Conservation (phyloP, 2,329 filamentous ascomycete species). For the Lachnellula cervina region DNA sequence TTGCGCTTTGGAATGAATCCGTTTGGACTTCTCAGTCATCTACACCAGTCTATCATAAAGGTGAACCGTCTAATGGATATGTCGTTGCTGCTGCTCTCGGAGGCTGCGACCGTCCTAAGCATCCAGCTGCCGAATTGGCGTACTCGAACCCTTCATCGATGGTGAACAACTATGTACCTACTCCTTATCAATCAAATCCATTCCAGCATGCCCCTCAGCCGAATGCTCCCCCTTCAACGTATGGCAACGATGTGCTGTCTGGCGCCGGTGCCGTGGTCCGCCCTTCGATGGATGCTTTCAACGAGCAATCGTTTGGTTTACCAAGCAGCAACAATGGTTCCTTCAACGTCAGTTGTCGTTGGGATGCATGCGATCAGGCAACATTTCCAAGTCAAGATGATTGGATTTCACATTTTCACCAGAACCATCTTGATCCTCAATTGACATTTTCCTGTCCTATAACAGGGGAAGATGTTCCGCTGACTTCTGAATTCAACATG, state of each 20-base stretch:
- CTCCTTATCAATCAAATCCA: slow-evolving; percentile 12
- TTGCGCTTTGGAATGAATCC: slow-evolving; percentile 7
- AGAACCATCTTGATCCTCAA: slow-evolving; percentile 28
- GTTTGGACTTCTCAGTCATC: slow-evolving; percentile 11
- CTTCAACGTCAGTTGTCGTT: slow-evolving; percentile 21
- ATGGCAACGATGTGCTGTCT: slow-evolving; percentile 5
- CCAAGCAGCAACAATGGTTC: background rate
- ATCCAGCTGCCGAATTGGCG: slow-evolving; percentile 7
- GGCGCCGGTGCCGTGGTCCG: slow-evolving; percentile 20
- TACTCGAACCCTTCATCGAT: slow-evolving; percentile 18
- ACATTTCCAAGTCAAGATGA: slow-evolving; percentile 19
- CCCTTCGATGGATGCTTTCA: slow-evolving; percentile 4
- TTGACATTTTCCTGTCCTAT: slow-evolving; percentile 27
- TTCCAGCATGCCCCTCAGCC: slow-evolving; percentile 10
- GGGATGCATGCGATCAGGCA: slow-evolving; percentile 24
- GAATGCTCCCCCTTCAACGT: slow-evolving; percentile 3
- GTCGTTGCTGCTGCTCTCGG: slow-evolving; percentile 2
- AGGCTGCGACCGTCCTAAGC: background rate
- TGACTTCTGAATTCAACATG: slow-evolving; percentile 20
- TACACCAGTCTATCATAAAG: background rate
- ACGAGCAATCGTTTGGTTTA: background rate
- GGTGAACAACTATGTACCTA: slow-evolving; percentile 14
- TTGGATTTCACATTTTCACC: slow-evolving; percentile 26
- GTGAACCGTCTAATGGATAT: background rate
- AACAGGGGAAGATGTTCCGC: slow-evolving; percentile 19